Evolutionary conservation across 2,329 filamentous ascomycete genomes (phyloP).

Genomic region (Magnaporthiopsis poae): DNA sequence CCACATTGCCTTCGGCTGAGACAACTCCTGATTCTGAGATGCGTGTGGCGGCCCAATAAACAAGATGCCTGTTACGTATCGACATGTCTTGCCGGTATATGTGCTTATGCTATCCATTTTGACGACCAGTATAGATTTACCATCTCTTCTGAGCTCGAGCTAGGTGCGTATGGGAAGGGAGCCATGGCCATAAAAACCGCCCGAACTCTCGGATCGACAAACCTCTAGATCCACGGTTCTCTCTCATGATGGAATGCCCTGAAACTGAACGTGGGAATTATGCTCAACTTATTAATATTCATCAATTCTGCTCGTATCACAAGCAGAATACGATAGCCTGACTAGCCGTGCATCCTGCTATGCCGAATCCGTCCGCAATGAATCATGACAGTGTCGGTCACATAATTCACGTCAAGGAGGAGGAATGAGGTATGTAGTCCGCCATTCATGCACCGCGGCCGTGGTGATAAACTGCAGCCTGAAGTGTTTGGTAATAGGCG

Average conservation of each 20-base stretch:
- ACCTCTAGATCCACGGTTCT: neutral
- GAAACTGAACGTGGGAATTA: no score
- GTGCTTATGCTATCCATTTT: neutral
- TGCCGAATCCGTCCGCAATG: neutral
- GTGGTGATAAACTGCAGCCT: constrained; percentile 24
- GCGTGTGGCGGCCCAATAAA: neutral
- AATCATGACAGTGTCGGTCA: neutral
- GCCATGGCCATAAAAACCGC: neutral
- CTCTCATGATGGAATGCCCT: no score
- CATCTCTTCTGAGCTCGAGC: neutral
- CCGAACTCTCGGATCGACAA: neutral
- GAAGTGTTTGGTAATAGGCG: constrained; percentile 51
- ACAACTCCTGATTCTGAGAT: neutral
- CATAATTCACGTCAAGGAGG: neutral
- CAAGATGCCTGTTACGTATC: neutral
- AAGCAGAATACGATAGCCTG: neutral
- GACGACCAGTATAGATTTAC: neutral
- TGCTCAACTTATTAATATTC: neutral
- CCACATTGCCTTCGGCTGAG: neutral
- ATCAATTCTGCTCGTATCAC: neutral
- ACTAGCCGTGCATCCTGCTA: neutral
- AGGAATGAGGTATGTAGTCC: constrained; percentile 30
- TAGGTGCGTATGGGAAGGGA: neutral
- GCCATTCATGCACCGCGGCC: constrained; percentile 47
- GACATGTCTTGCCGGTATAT: neutral